phyloP scores from a whole-genome alignment of 257 asterid genomes.

The Asclepias syriaca region DNA sequence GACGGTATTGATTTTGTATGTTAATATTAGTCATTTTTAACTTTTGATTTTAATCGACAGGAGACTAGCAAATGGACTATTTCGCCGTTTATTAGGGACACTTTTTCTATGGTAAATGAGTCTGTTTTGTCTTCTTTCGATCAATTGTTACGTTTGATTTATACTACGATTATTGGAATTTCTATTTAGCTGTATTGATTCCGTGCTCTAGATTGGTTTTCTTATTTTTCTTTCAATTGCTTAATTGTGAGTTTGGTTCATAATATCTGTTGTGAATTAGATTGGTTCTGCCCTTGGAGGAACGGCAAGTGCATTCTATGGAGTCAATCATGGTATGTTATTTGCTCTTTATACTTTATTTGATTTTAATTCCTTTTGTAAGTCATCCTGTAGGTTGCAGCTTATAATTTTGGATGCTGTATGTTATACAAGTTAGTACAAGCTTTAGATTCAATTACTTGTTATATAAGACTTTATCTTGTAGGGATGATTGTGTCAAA shows the following conservation, averaged over 20 bases:
- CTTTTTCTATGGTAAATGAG: slow-evolving; percentile 72
- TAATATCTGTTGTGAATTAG: slow-evolving; percentile 26
- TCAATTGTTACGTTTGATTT: not conserved
- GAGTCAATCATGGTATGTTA: slow-evolving; percentile 61
- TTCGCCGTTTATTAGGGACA: slow-evolving; percentile 73
- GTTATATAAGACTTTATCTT: not conserved
- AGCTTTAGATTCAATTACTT: not conserved
- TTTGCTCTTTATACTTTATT: not conserved
- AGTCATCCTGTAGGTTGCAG: not conserved
- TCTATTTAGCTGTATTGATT: not conserved
- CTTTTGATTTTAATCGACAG: slow-evolving; percentile 28
- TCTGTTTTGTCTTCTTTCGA: not conserved
- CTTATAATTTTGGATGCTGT: not conserved
- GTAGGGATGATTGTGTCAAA: not conserved
- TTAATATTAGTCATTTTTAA: not conserved
- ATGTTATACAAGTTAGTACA: not conserved
- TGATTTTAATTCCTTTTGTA: not conserved
- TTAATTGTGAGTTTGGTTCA: not conserved
- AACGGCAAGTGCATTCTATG: slow-evolving; percentile 72
- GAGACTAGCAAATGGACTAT: slow-evolving; percentile 82
- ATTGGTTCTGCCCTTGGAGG: slow-evolving; percentile 96
- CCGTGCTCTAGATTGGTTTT: not conserved
- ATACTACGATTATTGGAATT: not conserved
- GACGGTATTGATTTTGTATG: not conserved
- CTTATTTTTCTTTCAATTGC: not conserved